Conservation (phyloP, 768 basidiomycete species). For the Zangia roseola region DNA sequence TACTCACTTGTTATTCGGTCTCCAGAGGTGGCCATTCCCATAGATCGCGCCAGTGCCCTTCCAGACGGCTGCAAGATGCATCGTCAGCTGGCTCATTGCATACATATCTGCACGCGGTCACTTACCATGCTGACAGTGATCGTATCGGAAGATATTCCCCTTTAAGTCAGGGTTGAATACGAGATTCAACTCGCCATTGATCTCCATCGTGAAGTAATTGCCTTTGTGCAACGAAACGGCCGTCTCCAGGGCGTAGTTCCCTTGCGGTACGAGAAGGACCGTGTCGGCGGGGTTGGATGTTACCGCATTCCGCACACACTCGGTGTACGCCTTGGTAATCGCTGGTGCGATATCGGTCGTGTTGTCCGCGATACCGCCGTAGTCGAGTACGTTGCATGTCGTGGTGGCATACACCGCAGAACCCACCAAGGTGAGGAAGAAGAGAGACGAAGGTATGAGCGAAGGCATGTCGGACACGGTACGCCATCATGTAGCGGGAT, state of each 20-base stretch:
- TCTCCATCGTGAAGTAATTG: neutral
- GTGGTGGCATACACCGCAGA: neutral
- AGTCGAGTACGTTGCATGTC: constrained; percentile 10
- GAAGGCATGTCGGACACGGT: neutral
- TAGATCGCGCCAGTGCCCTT: constrained; percentile 4
- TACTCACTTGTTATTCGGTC: neutral
- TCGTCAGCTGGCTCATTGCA: neutral
- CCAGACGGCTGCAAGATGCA: constrained; percentile 2
- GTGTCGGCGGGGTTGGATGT: constrained; percentile 1
- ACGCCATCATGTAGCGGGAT: neutral
- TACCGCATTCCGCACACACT: neutral
- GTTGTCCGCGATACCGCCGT: constrained; percentile 8
- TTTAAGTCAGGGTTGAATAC: neutral
- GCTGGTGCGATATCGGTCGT: constrained; percentile 4
- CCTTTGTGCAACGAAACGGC: neutral
- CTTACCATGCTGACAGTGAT: constrained; percentile 1
- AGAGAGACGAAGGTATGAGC: neutral
- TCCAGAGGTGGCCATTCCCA: constrained; percentile 6
- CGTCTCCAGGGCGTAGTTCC: constrained; percentile 3
- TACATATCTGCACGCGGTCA: neutral
- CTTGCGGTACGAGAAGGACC: constrained; percentile 7
- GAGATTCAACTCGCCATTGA: constrained; percentile 4
- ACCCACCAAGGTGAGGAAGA: neutral
- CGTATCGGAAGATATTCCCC: constrained; percentile 5
- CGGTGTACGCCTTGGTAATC: constrained; percentile 1